Evolutionary conservation across 352 stramenopile species (phyloP), one percentile per base, ranked within the genome.

Genomic region (Stramenopiles sp.): DNA sequence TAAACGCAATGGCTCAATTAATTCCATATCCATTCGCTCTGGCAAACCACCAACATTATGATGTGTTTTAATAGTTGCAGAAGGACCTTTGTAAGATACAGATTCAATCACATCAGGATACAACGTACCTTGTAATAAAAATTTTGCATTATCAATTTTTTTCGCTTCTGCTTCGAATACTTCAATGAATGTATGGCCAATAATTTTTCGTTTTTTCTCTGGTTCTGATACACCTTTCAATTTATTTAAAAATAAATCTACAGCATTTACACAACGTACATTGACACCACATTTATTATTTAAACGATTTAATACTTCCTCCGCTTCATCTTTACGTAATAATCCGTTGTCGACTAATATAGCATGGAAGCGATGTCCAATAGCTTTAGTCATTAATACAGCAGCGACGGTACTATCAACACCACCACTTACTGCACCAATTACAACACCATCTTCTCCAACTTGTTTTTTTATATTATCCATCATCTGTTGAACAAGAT

Each of bases 61-160:
- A 86, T 99, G 96, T 43, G 94, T 98, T 88, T 99, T 99, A 86
- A 99, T 99, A 38, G 94, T 98, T 30, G 95, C 95, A 30, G 89
- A 96, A 6, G 94, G 94, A 95, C 89, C 89, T 86, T 98, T 98
- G 92, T 98, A 98, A 73, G 92, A 98, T 78, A 98, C 91, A 81
- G 88, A 97, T 85, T 99, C 96, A 85, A 99, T 99, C 79, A 99
- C 95, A 85, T 99, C 96, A 29, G 96, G 96, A 85, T 99, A 99
- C 30, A 99, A 85, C 33, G 96, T 99, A 77, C 96, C 96, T 84
- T 99, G 95, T 32, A 99, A 88, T 80, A 99, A 82, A 79, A 92
- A 98, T 81, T 98, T 87, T 32, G 94, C 90, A n/a, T 81, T 74
- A 38, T 63, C 78, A 69, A 95, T 93, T 78, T 86, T 84, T 81